phyloP scores from a whole-genome alignment of 2,329 filamentous ascomycete species.

The Shiraia sp. region DNA sequence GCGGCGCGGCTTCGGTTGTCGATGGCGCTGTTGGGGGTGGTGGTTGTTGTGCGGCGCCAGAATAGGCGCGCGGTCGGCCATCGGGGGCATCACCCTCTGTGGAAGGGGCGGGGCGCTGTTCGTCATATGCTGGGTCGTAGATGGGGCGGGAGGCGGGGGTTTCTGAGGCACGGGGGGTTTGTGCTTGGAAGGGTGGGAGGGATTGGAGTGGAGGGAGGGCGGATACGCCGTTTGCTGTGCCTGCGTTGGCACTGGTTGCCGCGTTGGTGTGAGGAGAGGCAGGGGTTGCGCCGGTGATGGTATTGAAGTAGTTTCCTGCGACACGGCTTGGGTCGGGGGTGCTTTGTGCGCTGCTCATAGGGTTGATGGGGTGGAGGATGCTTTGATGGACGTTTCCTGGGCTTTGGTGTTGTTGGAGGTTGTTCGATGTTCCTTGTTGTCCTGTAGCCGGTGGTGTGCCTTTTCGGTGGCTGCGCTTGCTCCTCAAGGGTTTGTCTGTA shows the following conservation, averaged over 20 bases:
- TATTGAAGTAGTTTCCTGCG: conserved; percentile 36
- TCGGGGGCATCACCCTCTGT: conserved; percentile 24
- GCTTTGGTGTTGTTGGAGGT: conserved; percentile 7
- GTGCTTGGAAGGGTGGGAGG: conserved; percentile 32
- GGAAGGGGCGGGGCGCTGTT: conserved; percentile 25
- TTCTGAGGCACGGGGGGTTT: conserved; percentile 7
- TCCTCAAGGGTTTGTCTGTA: conserved; percentile 75
- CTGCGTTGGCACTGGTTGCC: no score
- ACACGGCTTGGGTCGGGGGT: conserved; percentile 42
- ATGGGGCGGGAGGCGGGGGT: conserved; percentile 23
- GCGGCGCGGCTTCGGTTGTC: conserved; percentile 23
- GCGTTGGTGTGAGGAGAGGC: conserved; percentile 29
- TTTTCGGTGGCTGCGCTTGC: conserved; percentile 67
- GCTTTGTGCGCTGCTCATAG: conserved; percentile 43
- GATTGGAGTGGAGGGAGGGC: conserved; percentile 29
- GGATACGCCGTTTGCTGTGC: conserved; percentile 26
- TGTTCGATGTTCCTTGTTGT: not conserved
- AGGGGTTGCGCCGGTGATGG: conserved; percentile 20
- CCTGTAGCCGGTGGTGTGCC: conserved; percentile 35
- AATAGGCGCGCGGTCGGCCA: conserved; percentile 31
- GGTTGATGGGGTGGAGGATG: conserved; percentile 29
- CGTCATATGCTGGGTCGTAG: conserved; percentile 41
- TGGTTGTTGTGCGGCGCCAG: conserved; percentile 16
- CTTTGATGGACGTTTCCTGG: conserved; percentile 20
- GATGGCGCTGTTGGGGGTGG: conserved; percentile 12